Conservation (phyloP, 2,329 filamentous ascomycete species). For the Arachnopeziza araneosa region DNA sequence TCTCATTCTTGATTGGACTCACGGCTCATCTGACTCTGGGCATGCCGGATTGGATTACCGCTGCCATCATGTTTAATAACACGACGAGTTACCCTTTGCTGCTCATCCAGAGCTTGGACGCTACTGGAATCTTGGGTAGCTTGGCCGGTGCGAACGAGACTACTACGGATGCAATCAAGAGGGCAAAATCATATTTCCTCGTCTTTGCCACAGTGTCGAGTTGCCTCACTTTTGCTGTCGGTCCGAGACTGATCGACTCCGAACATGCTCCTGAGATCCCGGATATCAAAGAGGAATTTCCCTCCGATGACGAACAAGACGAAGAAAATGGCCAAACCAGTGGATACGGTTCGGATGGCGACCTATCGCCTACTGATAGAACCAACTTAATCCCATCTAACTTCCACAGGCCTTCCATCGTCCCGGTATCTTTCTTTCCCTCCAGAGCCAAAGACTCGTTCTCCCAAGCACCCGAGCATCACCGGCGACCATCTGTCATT, state of each 20-base stretch:
- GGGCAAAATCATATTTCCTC: conserved; percentile 61
- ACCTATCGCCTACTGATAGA: conserved; percentile 17
- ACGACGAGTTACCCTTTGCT: conserved; percentile 42
- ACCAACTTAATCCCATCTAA: conserved; percentile 43
- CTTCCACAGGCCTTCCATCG: conserved; percentile 15
- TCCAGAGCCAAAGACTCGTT: conserved; percentile 12
- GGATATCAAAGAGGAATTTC: conserved; percentile 18
- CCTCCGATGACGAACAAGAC: conserved; percentile 21
- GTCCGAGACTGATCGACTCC: conserved; percentile 50
- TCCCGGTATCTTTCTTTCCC: conserved; percentile 29
- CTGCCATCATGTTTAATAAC: conserved; percentile 45
- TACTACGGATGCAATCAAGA: conserved; percentile 43
- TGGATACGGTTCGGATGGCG: conserved; percentile 13
- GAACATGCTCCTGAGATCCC: conserved; percentile 30
- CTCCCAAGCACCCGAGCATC: conserved; percentile 6
- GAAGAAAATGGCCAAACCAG: conserved; percentile 1
- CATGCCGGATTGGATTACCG: conserved; percentile 42
- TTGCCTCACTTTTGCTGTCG: conserved; percentile 58
- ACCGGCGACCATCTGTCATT: conserved; percentile 26
- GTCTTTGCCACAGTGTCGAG: conserved; percentile 60
- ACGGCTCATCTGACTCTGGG: conserved; percentile 33
- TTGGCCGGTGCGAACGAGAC: conserved; percentile 40
- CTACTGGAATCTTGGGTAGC: conserved; percentile 39
- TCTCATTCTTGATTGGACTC: conserved; percentile 38
- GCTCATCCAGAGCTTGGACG: conserved; percentile 34